These are phyloP conservation scores for Tulasnella sp. DNA, from an alignment of 768 basidiomycete species.

Conservation along the genomic window DNA sequence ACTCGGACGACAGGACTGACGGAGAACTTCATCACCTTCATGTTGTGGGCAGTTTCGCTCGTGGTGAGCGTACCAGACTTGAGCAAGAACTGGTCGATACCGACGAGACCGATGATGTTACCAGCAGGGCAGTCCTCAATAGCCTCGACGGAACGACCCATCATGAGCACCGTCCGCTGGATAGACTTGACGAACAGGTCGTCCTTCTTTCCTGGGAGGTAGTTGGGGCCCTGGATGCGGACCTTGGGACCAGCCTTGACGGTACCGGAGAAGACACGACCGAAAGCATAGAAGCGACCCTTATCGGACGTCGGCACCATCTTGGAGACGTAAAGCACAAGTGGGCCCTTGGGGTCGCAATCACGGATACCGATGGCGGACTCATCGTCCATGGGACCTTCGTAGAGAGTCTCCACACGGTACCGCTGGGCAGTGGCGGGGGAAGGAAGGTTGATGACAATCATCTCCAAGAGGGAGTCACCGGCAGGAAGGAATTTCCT, in stretches of 20 bases:
- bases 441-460: conserved; percentile 97
- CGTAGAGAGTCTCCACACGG: conserved; percentile 98
- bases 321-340: conserved; percentile 98
- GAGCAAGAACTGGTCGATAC: conserved; percentile 99
- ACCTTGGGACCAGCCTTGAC: conserved; percentile 95
- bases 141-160: conserved; percentile 97
- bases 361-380: conserved; percentile 97
- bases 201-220: conserved; percentile 95
- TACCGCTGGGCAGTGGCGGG: conserved; percentile 95
- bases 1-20: conserved; percentile 98
- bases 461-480: conserved; percentile 98
- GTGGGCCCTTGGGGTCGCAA: conserved; percentile 91
- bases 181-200: conserved; percentile 96
- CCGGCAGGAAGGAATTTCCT: conserved; percentile 99
- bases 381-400: conserved; percentile 99
- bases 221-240: conserved; percentile 99
- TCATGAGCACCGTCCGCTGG: conserved; percentile 99
- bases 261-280: conserved; percentile 99
- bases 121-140: conserved; percentile 99
- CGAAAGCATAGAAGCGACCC: conserved; percentile 99
- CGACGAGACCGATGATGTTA: conserved; percentile 98
- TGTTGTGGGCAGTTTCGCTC: conserved; percentile 98
- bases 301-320: conserved; percentile 99
- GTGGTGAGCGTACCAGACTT: conserved; percentile 98
- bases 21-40: conserved; percentile 99